Evolutionary conservation across 2,329 filamentous ascomycete species (phyloP), one percentile per base, ranked within the genome.

Genomic region (Fusarium devonianum): DNA sequence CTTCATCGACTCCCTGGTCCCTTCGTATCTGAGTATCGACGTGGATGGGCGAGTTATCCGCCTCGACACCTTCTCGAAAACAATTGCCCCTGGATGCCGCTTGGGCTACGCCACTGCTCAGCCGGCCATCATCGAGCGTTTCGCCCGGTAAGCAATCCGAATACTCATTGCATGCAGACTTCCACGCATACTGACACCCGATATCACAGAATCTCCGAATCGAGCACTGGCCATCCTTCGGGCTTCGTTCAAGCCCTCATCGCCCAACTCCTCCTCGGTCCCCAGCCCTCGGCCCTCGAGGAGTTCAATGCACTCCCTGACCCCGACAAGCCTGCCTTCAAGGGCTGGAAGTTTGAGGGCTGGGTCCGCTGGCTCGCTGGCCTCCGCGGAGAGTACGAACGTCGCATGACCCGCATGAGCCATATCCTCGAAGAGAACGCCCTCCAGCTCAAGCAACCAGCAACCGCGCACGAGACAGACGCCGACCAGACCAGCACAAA

Each of bases 11-110:
- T 90, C 87, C 2, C 82, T 97, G 9, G 84, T 87, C 4, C 92
- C 91, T 0, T 94, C 89, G 1, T 96, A 90, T 70, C 76, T 97
- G 32, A 87, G 81, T 54, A 70, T 97, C 46, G 93, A 97, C 68
- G 82, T 83, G 14, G 89, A 96, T 63, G 93, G 93, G 48, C 87
- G 93, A 25, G 92, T 97, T 30, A 81, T 97, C 49, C 87, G 92
- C 35, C 80, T 97, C 3, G 93, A 97, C 70, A 96, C 92, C 1
- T 97, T 97, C 71, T 94, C 89, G 66, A 97, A 97, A 75, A 95
- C 90, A 0, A 82, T 96, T 13, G 92, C 92, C 0, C 93, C 93
- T 0, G 93, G 93, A 2, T 95, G 90, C 67, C 86, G 93, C 21
- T 76, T 97, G 2, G 93, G 93, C 29, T 97, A 92, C 90, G 86